Evolutionary conservation across 108 stramenopile species (phyloP).

Genomic region (Ochromonas danica): DNA sequence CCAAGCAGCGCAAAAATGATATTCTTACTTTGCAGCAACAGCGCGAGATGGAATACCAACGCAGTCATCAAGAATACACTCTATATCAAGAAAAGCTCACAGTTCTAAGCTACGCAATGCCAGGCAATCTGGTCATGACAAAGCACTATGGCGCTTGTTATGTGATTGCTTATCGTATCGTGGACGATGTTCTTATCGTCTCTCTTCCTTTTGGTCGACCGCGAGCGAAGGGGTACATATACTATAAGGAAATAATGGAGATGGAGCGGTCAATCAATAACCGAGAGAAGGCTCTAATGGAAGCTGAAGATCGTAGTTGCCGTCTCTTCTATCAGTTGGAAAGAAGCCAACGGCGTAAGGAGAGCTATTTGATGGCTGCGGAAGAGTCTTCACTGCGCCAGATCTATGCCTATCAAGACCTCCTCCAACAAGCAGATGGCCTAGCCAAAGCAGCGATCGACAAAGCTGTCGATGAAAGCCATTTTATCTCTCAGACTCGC

Average conservation of each 20-base stretch:
- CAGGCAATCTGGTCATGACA: conserved; percentile 46
- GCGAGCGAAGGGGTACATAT: background rate
- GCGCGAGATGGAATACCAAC: no score
- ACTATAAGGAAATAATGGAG: background rate
- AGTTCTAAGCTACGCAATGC: no score
- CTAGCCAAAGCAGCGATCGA: background rate
- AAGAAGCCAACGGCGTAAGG: background rate
- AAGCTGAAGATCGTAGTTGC: background rate
- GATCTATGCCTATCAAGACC: background rate
- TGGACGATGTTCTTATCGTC: conserved; percentile 8
- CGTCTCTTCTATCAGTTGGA: background rate
- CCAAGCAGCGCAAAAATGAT: conserved; percentile 36
- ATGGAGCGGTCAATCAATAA: background rate
- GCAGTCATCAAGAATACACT: no score
- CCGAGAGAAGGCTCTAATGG: background rate
- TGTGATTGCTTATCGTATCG: conserved; percentile 45
- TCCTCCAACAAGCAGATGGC: background rate
- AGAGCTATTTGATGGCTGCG: background rate
- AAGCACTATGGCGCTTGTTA: conserved; percentile 33
- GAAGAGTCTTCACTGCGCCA: background rate
- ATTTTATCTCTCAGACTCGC: background rate
- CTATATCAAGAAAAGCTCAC: no score
- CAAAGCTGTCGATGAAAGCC: background rate
- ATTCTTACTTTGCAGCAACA: conserved; percentile 40
- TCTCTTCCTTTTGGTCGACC: conserved; percentile 10